Percentiles rank a stretch among this genome's conserved stretches.
These are phyloP conservation scores for Dendryphion nanum DNA, from an alignment of 2,329 filamentous ascomycete species.

Conservation along the genomic window DNA sequence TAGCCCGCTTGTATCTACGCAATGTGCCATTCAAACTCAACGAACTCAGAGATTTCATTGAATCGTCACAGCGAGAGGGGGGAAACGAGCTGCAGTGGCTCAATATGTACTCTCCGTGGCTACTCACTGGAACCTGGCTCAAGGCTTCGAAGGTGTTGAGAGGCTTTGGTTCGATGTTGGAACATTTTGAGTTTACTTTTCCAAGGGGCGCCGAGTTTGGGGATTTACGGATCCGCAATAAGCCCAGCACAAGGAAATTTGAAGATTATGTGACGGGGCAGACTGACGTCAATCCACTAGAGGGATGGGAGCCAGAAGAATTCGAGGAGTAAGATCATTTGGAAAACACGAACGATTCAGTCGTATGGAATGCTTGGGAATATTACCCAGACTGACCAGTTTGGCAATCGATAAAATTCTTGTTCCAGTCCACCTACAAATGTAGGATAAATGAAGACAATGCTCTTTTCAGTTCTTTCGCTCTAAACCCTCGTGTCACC, in stretches of 20 bases:
- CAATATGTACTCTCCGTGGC: neutral
- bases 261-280: neutral
- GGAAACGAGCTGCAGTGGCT: too few relatives aligned
- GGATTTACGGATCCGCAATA: neutral
- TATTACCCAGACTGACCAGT: too few relatives aligned
- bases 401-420: too few relatives aligned
- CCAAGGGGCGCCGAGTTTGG: slow-evolving; percentile 1
- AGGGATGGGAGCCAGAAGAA: too few relatives aligned
- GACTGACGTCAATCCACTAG: slow-evolving; percentile 1
- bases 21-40: neutral
- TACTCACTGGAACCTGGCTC: neutral
- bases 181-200: slow-evolving; percentile 1
- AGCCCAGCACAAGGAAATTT: neutral
- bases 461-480: too few relatives aligned
- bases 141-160: neutral
- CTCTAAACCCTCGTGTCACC: too few relatives aligned
- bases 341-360: too few relatives aligned
- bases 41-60: neutral
- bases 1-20: slow-evolving; percentile 2
- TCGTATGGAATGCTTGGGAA: too few relatives aligned
- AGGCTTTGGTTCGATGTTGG: slow-evolving; percentile 1
- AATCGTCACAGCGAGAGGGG: too few relatives aligned
- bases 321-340: too few relatives aligned
- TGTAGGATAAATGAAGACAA: too few relatives aligned
- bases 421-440: too few relatives aligned